These are phyloP conservation scores for Hordeum pubiflorum DNA, from an alignment of 202 grass and related monocot genomes.

Conservation along the genomic window DNA sequence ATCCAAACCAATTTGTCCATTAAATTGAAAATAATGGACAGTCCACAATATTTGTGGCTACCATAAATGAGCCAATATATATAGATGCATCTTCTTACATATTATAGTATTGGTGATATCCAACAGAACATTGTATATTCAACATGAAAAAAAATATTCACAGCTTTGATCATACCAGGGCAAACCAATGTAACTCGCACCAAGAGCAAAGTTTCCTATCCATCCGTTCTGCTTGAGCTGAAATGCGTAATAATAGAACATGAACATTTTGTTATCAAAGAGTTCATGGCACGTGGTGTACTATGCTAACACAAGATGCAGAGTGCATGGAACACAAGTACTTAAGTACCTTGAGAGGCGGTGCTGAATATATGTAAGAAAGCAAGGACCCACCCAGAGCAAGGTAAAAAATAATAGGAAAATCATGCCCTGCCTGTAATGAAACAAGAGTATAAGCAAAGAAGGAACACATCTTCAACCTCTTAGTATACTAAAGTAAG, in stretches of 20 bases:
- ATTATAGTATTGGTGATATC: slow-evolving; percentile 9
- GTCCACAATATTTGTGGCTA: not conserved
- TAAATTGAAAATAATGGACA: not conserved
- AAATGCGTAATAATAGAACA: slow-evolving; percentile 10
- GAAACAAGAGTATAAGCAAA: slow-evolving; percentile 25
- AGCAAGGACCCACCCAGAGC: slow-evolving; percentile 87
- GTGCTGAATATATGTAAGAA: slow-evolving; percentile 99
- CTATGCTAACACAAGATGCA: not conserved
- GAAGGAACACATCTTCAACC: not conserved
- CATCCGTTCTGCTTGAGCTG: slow-evolving; percentile 99
- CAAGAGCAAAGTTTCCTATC: slow-evolving; percentile 96
- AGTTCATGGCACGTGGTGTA: not conserved
- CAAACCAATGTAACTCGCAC: slow-evolving; percentile 88
- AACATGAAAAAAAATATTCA: slow-evolving; percentile 14
- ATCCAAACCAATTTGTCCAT: not conserved
- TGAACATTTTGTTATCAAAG: not conserved
- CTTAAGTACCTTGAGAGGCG: slow-evolving; percentile 79
- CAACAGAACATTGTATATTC: not conserved
- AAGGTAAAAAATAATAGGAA: slow-evolving; percentile 89
- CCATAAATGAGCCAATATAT: not conserved
- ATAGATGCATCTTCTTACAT: not conserved
- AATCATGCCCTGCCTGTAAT: slow-evolving; percentile 88
- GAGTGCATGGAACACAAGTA: slow-evolving; percentile 17
- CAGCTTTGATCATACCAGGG: slow-evolving; percentile 52
- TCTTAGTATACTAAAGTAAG: not conserved